Evolutionary conservation across 257 asterid species (phyloP).

Genomic region (Primulina tabacum): DNA sequence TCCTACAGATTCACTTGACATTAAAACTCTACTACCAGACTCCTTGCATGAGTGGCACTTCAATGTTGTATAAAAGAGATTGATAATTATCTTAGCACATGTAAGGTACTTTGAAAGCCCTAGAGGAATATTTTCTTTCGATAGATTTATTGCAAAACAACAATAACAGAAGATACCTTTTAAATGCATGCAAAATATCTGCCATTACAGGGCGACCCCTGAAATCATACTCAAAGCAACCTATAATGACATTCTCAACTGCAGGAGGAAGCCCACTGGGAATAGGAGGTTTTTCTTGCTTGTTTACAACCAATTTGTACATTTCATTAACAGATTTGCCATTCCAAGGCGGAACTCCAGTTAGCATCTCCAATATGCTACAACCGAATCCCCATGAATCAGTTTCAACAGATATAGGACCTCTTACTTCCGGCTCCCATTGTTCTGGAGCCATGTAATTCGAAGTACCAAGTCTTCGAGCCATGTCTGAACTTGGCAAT

Average conservation of each 20-base stretch:
- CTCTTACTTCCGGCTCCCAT: slow-evolving; percentile 87
- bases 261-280: slow-evolving; percentile 90
- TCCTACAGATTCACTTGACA: not conserved
- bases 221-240: slow-evolving; percentile 87
- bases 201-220: slow-evolving; percentile 83
- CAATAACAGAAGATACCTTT: slow-evolving; percentile 45
- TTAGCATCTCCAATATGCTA: slow-evolving; percentile 84
- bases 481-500: slow-evolving; percentile 51
- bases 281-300: slow-evolving; percentile 67
- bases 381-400: slow-evolving; percentile 97
- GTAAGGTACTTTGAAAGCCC: not conserved
- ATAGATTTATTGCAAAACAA: not conserved
- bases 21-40: not conserved
- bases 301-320: slow-evolving; percentile 53
- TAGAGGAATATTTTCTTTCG: not conserved
- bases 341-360: slow-evolving; percentile 82
- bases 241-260: slow-evolving; percentile 63
- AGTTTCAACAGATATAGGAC: slow-evolving; percentile 79
- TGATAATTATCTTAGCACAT: not conserved
- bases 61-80: not conserved
- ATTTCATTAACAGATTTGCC: slow-evolving; percentile 79
- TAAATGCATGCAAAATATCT: slow-evolving; percentile 71
- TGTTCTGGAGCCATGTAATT: slow-evolving; percentile 97
- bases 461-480: slow-evolving; percentile 70
- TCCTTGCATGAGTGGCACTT: not conserved